phyloP scores from a whole-genome alignment of 306 rosid species.

The Pachyrhizus erosus region DNA sequence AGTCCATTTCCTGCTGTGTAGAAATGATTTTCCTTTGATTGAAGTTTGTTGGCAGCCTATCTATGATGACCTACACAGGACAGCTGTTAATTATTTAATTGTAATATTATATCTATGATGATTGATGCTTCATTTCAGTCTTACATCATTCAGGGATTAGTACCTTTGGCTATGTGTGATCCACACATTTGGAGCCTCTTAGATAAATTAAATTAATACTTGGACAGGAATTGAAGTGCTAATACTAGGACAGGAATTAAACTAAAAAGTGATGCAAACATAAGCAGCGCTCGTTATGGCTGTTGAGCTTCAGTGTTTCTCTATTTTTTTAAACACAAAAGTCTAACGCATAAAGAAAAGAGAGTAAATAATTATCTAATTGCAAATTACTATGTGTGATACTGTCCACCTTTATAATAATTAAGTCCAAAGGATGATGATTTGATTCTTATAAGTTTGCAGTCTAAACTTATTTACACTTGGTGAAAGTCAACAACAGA shows the following conservation, averaged over 20 bases:
- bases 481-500: background rate
- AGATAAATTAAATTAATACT: background rate
- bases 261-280: background rate
- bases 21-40: too few relatives aligned
- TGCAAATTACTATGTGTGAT: too few relatives aligned
- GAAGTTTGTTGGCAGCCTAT: background rate
- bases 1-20: background rate
- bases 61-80: background rate
- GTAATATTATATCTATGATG: background rate
- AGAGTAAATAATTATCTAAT: background rate
- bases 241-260: background rate
- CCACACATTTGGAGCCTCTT: background rate
- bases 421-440: background rate
- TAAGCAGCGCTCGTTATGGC: background rate
- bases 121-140: background rate
- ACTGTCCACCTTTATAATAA: too few relatives aligned
- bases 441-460: background rate
- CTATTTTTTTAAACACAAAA: background rate
- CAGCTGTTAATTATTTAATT: background rate
- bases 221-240: background rate
- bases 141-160: slow-evolving; percentile 5
- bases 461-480: background rate
- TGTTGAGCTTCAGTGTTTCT: background rate
- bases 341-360: background rate
- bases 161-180: background rate